Conservation (phyloP, 2,329 filamentous ascomycete genomes). For the Hyphodiscus sp. region DNA sequence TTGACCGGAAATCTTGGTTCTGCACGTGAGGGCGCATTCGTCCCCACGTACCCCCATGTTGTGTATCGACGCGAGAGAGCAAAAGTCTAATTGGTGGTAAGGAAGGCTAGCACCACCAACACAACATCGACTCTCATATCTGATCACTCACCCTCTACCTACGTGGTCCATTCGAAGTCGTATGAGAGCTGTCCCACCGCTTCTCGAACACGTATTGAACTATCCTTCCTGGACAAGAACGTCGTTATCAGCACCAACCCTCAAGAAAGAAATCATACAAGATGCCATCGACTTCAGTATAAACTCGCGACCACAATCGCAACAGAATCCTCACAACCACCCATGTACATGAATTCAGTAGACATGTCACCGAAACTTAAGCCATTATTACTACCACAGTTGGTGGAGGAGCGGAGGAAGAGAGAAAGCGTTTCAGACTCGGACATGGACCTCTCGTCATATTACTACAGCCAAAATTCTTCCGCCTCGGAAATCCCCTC, state of each 20-base stretch:
- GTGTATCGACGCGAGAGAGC: constrained; percentile 30
- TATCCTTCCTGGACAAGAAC: constrained; percentile 10
- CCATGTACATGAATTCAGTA: constrained; percentile 6
- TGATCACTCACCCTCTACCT: constrained; percentile 16
- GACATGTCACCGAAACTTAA: constrained; percentile 39
- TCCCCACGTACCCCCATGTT: neutral
- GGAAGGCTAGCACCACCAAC: constrained; percentile 7
- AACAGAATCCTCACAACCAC: constrained; percentile 1
- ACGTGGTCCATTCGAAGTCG: constrained; percentile 25
- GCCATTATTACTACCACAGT: constrained; percentile 46
- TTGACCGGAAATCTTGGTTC: constrained; percentile 9
- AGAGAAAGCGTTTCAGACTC: constrained; percentile 31
- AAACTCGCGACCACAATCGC: constrained; percentile 6
- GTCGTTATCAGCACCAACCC: constrained; percentile 10
- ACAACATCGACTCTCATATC: constrained; percentile 15
- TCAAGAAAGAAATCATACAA: constrained; percentile 14
- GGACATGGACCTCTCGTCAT: constrained; percentile 27
- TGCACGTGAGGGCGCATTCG: constrained; percentile 21
- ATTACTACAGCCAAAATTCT: constrained; percentile 32
- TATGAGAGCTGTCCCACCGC: constrained; percentile 18
- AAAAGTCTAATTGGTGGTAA: constrained; percentile 3
- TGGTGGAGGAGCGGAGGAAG: constrained; percentile 45
- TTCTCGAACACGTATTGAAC: constrained; percentile 24
- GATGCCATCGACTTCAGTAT: constrained; percentile 21
- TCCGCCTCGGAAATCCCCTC: constrained; percentile 62